Conservation (phyloP, 2,329 filamentous ascomycete species). For the Pestalotiopsis sp. region DNA sequence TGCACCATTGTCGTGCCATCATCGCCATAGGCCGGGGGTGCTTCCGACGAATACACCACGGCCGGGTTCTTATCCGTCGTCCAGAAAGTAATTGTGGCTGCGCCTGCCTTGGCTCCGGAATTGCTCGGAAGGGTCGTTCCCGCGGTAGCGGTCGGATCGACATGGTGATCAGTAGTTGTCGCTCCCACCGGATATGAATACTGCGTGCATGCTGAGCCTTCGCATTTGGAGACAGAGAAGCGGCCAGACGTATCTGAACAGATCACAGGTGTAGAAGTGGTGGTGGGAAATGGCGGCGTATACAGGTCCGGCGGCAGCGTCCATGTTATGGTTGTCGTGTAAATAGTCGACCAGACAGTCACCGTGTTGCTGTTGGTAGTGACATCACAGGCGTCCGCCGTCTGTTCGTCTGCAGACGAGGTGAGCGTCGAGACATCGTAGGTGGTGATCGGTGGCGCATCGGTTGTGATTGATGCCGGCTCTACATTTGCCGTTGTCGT, state of each 20-base stretch:
- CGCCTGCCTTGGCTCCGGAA: slow-evolving; percentile 14
- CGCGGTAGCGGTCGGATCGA: slow-evolving; percentile 11
- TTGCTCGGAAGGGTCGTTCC: slow-evolving; percentile 16
- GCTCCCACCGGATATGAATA: slow-evolving; percentile 10
- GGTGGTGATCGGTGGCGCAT: slow-evolving; percentile 14
- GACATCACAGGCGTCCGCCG: slow-evolving; percentile 23
- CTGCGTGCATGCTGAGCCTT: slow-evolving; percentile 36
- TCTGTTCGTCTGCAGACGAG: not conserved
- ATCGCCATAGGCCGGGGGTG: slow-evolving; percentile 42
- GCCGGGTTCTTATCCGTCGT: slow-evolving; percentile 60
- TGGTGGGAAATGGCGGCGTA: slow-evolving; percentile 44
- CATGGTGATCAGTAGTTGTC: not conserved
- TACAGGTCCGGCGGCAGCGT: slow-evolving; percentile 48
- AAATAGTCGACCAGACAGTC: slow-evolving; percentile 46
- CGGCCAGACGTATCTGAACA: slow-evolving; percentile 37
- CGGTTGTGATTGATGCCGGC: slow-evolving; percentile 12
- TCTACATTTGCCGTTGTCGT: not conserved
- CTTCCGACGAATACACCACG: slow-evolving; percentile 45
- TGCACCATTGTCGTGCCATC: slow-evolving; percentile 20
- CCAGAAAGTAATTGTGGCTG: slow-evolving; percentile 44
- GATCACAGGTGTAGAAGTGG: slow-evolving; percentile 41
- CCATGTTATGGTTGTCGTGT: slow-evolving; percentile 55
- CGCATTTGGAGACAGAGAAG: slow-evolving; percentile 33
- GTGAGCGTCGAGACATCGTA: not conserved
- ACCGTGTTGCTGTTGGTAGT: slow-evolving; percentile 36